Base-by-base conservation (phyloP, 2,329 filamentous ascomycete genomes). In the Sporothrix humicola region DNA sequence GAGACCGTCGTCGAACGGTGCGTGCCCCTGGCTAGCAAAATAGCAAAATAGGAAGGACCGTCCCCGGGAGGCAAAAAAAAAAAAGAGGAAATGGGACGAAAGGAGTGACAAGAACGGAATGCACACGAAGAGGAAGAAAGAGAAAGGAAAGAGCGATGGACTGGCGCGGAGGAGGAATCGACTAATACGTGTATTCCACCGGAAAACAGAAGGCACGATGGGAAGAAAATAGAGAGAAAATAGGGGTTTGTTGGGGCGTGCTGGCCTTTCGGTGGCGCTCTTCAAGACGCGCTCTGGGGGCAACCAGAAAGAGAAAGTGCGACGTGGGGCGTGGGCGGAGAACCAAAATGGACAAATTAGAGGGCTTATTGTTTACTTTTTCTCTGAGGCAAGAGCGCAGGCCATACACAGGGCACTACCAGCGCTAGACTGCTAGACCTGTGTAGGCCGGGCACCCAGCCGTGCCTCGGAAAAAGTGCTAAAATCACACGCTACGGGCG, bases 1-100 rank as follows among this genome's bases (percentile, higher is more conserved):
- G 48, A 52, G 68, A 63, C 58, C 9, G 20, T 20, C 69, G 12
- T 26, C 9, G 42, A 59, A 61, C n/a, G 46, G 54, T 44, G 31
- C 31, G 31, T 17, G 20, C 50, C 54, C 69, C 42, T 37, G 58
- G 48, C 46, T 42, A 66, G 61, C 42, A 9, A 70, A 73, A 44
- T 52, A 42, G 26, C 46, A 69, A 54, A 69, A 69, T 13, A 69
- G 72, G 68, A 71, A 73, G 26, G 66, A 66, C 58, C 59, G 37
- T 23, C 46, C 46, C 46, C n/a, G 44, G 42, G 42, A 50, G 31
- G 50, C 42, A 46, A 54, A 46, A 48, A 65, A 37, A 31, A 58
- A 50, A 54, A 68, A 13, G 52, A 59, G 26, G 7, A 17, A 69
- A 54, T 56, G 42, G 31, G 4, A 31, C 54, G 46, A 70, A 68